phyloP scores from a whole-genome alignment of 768 basidiomycete genomes.

The Tulasnella sp. region DNA sequence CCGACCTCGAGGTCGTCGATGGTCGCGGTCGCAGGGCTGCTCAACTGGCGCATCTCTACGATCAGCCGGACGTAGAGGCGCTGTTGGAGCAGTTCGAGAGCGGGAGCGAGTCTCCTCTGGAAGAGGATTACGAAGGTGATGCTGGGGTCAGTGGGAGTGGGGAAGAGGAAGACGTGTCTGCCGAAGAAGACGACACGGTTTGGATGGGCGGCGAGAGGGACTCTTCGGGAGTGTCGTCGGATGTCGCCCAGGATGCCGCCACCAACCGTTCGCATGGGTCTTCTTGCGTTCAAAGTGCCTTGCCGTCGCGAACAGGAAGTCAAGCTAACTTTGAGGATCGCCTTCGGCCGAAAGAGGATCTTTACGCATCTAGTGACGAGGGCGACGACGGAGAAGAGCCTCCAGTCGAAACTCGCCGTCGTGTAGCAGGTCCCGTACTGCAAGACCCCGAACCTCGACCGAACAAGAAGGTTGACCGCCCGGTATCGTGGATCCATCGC shows the following conservation, averaged over 20 bases:
- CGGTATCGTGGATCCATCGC: constrained; percentile 47
- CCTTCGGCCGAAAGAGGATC: neutral
- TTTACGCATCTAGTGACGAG: constrained; percentile 10
- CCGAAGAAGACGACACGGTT: neutral
- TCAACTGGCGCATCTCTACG: constrained; percentile 39
- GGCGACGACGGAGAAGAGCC: neutral
- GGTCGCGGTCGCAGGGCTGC: constrained; percentile 55
- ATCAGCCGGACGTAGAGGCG: constrained; percentile 15
- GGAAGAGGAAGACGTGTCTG: constrained; percentile 4
- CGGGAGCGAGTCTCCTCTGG: neutral
- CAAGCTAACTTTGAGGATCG: neutral
- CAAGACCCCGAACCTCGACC: constrained; percentile 12
- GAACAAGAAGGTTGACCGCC: constrained; percentile 24
- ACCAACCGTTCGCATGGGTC: neutral
- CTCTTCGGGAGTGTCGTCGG: neutral
- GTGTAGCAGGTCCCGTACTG: neutral
- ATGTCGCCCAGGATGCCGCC: neutral
- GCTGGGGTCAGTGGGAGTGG: constrained; percentile 15
- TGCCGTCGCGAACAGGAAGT: neutral
- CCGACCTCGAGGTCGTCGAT: constrained; percentile 66
- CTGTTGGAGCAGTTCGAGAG: constrained; percentile 33
- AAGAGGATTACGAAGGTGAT: constrained; percentile 3
- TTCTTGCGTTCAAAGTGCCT: constrained; percentile 1
- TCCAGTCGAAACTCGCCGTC: neutral
- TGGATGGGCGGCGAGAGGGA: neutral